Evolutionary conservation across 2,329 filamentous ascomycete species (phyloP), one percentile per base, ranked within the genome.

Genomic region (Apiospora kogelbergensis): DNA sequence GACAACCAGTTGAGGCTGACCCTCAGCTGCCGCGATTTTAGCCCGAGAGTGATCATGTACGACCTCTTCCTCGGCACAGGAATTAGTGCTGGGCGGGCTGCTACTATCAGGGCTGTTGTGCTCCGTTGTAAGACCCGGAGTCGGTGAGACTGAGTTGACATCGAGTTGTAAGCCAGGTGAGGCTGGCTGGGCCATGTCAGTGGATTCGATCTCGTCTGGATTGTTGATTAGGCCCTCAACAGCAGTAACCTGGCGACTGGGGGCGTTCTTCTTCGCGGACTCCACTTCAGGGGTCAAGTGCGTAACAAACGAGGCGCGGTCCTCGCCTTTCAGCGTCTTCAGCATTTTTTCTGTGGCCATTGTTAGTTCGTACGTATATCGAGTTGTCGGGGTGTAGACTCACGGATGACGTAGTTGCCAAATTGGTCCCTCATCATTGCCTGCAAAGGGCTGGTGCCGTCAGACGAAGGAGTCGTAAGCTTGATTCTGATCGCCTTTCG

Each of bases 361-460:
- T n/a, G n/a, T n/a, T n/a, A n/a, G n/a, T n/a, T n/a, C n/a, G n/a
- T n/a, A n/a, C n/a, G n/a, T 13, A 10, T 30, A 45, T 42, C 40
- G 15, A 3, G 10, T 30, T 30, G 6, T 3, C 5, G 3, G 65
- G 57, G 13, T 26, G n/a, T 26, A 26, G 13, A 89, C 94, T 89
- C 89, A 97, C 94, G 95, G 71, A 98, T 92, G 6, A 98, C 95
- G 78, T 98, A 99, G 80, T 99, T 99, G 70, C 93, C 96, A 78
- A 91, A 98, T 72, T 93, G 92, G 78, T 99, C 95, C 72, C 91
- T 93, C 86, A 98, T 94, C 81, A 98, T 86, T 26, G 87, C 84
- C 71, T 91, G 86, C 45, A 98, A 82, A n/a, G 90, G 88, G 68
- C 85, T 91, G 68, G 90, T 89, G 15, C 92, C 92, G 57, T 92